phyloP scores from a whole-genome alignment of 2,329 filamentous ascomycete genomes.

The Neophaeococcomyces mojaviensis region DNA sequence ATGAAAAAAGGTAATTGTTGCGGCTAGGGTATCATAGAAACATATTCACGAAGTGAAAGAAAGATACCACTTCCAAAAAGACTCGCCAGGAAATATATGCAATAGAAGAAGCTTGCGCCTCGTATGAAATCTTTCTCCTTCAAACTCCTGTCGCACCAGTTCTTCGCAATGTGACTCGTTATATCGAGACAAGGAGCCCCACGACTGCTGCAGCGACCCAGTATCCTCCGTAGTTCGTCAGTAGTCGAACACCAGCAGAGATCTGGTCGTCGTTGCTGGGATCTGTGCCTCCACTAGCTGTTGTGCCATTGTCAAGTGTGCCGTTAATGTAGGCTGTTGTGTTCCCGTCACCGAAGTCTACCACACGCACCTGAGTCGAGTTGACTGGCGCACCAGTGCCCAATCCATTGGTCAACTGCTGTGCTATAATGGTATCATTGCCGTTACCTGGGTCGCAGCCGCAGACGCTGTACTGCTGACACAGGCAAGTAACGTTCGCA shows the following conservation, averaged over 20 bases:
- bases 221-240: constrained; percentile 32
- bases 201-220: constrained; percentile 35
- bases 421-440: constrained; percentile 36
- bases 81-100: no score
- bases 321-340: constrained; percentile 42
- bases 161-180: no score
- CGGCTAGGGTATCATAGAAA: no score
- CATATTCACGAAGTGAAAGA: no score
- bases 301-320: constrained; percentile 39
- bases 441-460: constrained; percentile 47
- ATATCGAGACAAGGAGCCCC: constrained; percentile 14
- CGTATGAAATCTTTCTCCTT: no score
- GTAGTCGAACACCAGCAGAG: constrained; percentile 16
- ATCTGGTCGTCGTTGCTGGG: constrained; percentile 18
- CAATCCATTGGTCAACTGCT: constrained; percentile 35
- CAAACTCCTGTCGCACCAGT: no score
- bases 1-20: no score
- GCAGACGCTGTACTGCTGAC: constrained; percentile 47
- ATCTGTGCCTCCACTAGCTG: constrained; percentile 28
- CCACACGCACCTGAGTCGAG: constrained; percentile 29
- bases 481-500: constrained; percentile 48
- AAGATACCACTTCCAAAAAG: no score
- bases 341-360: constrained; percentile 37
- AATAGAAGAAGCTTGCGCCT: no score
- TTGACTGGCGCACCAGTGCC: constrained; percentile 29